A percentile compares a stretch with the other conserved stretches of the same genome.
These are phyloP conservation scores for Pseudogymnoascus sp. DNA, from an alignment of 2,329 filamentous ascomycete species.

Conservation along the genomic window DNA sequence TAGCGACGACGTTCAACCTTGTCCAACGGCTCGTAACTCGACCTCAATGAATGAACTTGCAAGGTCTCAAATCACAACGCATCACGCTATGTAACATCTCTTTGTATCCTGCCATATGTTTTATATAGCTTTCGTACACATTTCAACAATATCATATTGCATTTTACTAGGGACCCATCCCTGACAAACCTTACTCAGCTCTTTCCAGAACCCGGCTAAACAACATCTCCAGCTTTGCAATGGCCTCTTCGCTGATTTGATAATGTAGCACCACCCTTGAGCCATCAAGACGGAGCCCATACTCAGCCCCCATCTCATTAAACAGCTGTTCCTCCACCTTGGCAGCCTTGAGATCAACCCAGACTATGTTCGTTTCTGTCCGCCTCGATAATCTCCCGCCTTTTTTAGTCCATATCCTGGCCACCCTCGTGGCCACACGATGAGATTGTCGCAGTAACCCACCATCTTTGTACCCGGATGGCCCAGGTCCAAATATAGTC, in stretches of 20 bases:
- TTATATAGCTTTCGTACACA: background rate
- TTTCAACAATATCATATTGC: background rate
- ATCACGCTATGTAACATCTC: background rate
- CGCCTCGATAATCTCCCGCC: conserved; percentile 55
- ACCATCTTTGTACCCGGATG: conserved; percentile 34
- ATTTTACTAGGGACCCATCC: background rate
- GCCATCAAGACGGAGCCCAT: conserved; percentile 49
- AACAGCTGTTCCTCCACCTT: conserved; percentile 46
- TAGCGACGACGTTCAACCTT: background rate
- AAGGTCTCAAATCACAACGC: background rate
- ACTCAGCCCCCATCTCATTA: conserved; percentile 45
- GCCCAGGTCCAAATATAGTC: conserved; percentile 54
- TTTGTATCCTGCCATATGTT: background rate
- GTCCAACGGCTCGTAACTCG: background rate
- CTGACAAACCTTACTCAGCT: conserved; percentile 10
- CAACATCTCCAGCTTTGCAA: conserved; percentile 40
- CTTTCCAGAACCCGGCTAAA: conserved; percentile 32
- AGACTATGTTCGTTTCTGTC: conserved; percentile 70
- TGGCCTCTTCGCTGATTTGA: conserved; percentile 57
- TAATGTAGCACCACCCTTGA: conserved; percentile 63
- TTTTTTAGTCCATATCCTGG: conserved; percentile 50
- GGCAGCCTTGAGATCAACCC: conserved; percentile 56
- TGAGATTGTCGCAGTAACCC: conserved; percentile 57
- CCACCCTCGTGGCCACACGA: conserved; percentile 54
- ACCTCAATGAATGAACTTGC: background rate